These are phyloP conservation scores for Neocatenulostroma microsporum DNA, from an alignment of 2,329 filamentous ascomycete species.

Conservation along the genomic window DNA sequence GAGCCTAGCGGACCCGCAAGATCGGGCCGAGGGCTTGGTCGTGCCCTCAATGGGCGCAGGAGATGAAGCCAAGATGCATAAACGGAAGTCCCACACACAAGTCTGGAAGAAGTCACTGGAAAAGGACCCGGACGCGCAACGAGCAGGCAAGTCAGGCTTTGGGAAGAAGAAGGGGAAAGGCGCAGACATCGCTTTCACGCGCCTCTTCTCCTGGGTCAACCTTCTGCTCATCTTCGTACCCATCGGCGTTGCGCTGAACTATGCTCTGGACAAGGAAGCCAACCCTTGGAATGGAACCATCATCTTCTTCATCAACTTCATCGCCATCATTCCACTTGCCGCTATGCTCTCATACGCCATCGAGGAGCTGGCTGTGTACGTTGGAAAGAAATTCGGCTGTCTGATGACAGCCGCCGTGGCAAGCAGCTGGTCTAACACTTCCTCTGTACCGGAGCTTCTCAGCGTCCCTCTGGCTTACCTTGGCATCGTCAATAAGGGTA, in stretches of 20 bases:
- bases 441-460: too few relatives aligned
- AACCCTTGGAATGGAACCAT: too few relatives aligned
- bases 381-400: slow-evolving; percentile 77
- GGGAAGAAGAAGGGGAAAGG: slow-evolving; percentile 20
- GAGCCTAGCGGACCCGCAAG: slow-evolving; percentile 6
- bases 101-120: slow-evolving; percentile 10
- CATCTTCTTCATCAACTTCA: slow-evolving; percentile 78
- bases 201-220: slow-evolving; percentile 78
- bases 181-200: slow-evolving; percentile 9
- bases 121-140: slow-evolving; percentile 13
- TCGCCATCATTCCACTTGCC: slow-evolving; percentile 85
- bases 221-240: slow-evolving; percentile 70
- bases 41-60: slow-evolving; percentile 7
- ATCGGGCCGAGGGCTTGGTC: background rate
- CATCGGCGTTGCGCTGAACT: slow-evolving; percentile 65
- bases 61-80: slow-evolving; percentile 11
- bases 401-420: slow-evolving; percentile 80
- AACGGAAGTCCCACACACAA: slow-evolving; percentile 18
- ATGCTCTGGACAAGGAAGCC: slow-evolving; percentile 51
- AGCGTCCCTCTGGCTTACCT: too few relatives aligned
- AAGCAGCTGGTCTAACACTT: too few relatives aligned
- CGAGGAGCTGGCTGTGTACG: slow-evolving; percentile 73
- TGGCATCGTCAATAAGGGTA: too few relatives aligned
- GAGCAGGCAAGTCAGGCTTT: slow-evolving; percentile 16
- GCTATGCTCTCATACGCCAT: slow-evolving; percentile 81